These are phyloP conservation scores for Ophiognomonia clavigignenti-juglandacearum DNA, from an alignment of 2,329 filamentous ascomycete genomes.

Conservation along the genomic window DNA sequence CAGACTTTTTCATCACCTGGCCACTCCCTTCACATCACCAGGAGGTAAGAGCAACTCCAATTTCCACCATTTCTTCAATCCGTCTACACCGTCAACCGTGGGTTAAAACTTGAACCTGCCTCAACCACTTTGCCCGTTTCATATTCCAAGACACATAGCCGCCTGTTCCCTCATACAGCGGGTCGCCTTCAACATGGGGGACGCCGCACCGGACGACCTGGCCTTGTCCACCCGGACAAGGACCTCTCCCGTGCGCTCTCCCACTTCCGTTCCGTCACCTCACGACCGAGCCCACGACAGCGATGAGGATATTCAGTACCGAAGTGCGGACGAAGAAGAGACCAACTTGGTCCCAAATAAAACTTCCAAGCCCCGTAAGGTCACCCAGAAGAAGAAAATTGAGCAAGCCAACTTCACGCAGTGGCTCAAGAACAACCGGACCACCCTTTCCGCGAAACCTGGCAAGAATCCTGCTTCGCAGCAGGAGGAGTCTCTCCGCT, in stretches of 20 bases:
- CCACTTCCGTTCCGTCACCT: neutral
- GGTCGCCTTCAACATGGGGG: neutral
- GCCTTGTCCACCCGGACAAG: neutral
- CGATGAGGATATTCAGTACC: slow-evolving; percentile 4
- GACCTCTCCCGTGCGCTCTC: neutral
- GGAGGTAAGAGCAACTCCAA: neutral
- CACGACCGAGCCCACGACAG: neutral
- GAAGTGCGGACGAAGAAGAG: slow-evolving; percentile 21
- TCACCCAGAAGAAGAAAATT: slow-evolving; percentile 42
- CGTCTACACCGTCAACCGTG: too few species aligned
- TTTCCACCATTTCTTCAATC: neutral
- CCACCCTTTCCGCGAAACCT: slow-evolving; percentile 29
- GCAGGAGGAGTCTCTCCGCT: slow-evolving; percentile 26
- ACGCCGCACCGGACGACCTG: neutral
- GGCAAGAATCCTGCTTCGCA: slow-evolving; percentile 20
- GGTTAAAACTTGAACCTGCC: too few species aligned
- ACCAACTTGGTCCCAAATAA: slow-evolving; percentile 22
- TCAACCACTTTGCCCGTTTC: too few species aligned
- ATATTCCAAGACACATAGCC: too few species aligned
- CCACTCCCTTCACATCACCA: neutral
- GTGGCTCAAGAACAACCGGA: slow-evolving; percentile 33
- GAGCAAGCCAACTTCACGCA: slow-evolving; percentile 47
- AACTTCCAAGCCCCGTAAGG: slow-evolving; percentile 28
- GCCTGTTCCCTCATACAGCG: too few species aligned
- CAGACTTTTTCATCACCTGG: too few species aligned